Evolutionary conservation across 768 basidiomycete genomes (phyloP).

Genomic region (Leccinum pellstonianum): DNA sequence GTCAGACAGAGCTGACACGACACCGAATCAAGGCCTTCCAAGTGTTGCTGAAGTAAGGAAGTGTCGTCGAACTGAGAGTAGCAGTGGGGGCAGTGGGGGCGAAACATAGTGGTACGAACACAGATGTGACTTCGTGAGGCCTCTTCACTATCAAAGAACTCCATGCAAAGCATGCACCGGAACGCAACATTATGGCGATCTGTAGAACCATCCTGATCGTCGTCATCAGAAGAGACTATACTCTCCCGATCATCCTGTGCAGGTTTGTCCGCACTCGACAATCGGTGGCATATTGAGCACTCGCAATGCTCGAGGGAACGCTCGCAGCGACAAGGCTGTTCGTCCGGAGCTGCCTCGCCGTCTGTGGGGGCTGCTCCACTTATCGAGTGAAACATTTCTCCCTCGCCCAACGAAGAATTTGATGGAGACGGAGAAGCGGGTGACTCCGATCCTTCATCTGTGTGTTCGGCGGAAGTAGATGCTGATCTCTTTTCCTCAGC

Average conservation of each 20-base stretch:
- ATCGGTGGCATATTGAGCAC: slow-evolving; percentile 9
- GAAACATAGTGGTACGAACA: slow-evolving; percentile 7
- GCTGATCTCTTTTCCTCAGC: not conserved
- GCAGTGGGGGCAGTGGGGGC: slow-evolving; percentile 23
- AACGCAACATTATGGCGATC: not conserved
- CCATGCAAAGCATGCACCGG: slow-evolving; percentile 18
- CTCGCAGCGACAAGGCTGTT: not conserved
- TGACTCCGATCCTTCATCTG: not conserved
- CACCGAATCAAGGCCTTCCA: slow-evolving; percentile 13
- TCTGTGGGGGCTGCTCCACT: not conserved
- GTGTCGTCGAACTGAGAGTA: slow-evolving; percentile 25
- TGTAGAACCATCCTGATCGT: not conserved
- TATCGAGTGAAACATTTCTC: slow-evolving; percentile 12
- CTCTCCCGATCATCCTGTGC: not conserved
- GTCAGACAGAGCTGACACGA: slow-evolving; percentile 21
- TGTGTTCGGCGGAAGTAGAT: not conserved
- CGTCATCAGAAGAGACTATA: slow-evolving; percentile 1
- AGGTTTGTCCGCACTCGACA: not conserved
- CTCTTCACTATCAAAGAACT: slow-evolving; percentile 14
- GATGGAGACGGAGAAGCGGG: slow-evolving; percentile 3
- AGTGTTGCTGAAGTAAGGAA: slow-evolving; percentile 16
- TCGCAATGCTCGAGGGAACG: not conserved
- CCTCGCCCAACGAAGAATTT: slow-evolving; percentile 1
- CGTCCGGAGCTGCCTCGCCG: not conserved
- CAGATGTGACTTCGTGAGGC: slow-evolving; percentile 18